Evolutionary conservation across 1,284 basidiomycete genomes (phyloP).

Genomic region (Coriolopsis trogii): DNA sequence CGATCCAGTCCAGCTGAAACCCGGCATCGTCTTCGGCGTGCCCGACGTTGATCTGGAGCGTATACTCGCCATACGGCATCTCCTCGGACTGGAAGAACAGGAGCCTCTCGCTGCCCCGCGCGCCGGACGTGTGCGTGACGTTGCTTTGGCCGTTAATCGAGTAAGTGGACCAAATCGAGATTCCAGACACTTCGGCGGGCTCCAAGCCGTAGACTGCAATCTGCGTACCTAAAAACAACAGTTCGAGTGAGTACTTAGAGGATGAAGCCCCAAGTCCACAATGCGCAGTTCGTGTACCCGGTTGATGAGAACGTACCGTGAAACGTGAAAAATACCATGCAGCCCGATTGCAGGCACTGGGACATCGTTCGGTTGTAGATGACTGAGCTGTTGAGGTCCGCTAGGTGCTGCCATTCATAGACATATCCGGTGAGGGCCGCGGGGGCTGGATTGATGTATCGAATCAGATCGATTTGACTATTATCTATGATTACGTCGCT

Average conservation of each 20-base stretch:
- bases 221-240: not conserved
- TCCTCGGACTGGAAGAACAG: not conserved
- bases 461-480: constrained; percentile 1
- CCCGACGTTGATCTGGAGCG: not conserved
- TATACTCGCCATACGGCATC: constrained; percentile 1
- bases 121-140: not conserved
- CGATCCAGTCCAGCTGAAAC: not conserved
- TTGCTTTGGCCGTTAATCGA: not conserved
- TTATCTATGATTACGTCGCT: no score
- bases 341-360: not conserved
- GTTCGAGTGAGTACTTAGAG: no score
- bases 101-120: not conserved
- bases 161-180: not conserved
- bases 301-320: not conserved
- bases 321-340: constrained; percentile 1
- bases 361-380: not conserved
- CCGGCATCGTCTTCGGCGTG: not conserved
- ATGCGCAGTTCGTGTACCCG: not conserved
- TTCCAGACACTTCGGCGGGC: not conserved
- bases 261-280: not conserved
- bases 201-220: not conserved
- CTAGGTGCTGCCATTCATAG: not conserved
- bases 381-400: not conserved
- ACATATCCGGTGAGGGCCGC: not conserved
- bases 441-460: constrained; percentile 1